Evolutionary conservation across 2,329 filamentous ascomycete genomes (phyloP).

Genomic region (Fusarium compactum): DNA sequence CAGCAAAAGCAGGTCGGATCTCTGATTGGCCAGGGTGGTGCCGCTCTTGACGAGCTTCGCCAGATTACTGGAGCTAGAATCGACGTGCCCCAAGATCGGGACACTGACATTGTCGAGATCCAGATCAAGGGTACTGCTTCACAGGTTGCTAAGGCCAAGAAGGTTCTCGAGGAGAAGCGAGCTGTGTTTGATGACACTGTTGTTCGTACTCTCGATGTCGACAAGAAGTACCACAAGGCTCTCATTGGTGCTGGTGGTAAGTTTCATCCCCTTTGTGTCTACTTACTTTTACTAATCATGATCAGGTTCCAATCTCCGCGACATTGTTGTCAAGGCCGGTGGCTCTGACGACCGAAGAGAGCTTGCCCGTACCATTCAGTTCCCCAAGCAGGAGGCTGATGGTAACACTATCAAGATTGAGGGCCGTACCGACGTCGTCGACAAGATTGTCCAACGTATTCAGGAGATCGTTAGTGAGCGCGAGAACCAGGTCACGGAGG

Average conservation of each 20-base stretch:
- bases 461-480: constrained; percentile 84
- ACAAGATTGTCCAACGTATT: constrained; percentile 88
- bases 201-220: constrained; percentile 85
- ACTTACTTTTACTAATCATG: constrained; percentile 47
- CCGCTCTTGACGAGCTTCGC: constrained; percentile 90
- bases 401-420: constrained; percentile 89
- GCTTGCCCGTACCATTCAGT: constrained; percentile 90
- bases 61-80: constrained; percentile 88
- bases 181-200: constrained; percentile 92
- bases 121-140: constrained; percentile 92
- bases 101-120: constrained; percentile 84
- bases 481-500: constrained; percentile 83
- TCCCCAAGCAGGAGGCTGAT: constrained; percentile 88
- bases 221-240: constrained; percentile 91
- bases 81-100: constrained; percentile 86
- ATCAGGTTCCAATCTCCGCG: constrained; percentile 84
- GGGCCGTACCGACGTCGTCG: constrained; percentile 84
- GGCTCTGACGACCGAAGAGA: constrained; percentile 88
- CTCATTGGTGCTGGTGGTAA: constrained; percentile 90
- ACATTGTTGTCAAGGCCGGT: constrained; percentile 88
- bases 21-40: constrained; percentile 89
- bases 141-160: constrained; percentile 91
- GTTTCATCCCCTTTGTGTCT: constrained; percentile 48
- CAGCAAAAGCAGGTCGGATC: constrained; percentile 94
- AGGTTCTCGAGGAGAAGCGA: constrained; percentile 86